Conservation (phyloP, 1,284 basidiomycete genomes). For the Agaricales sp. region DNA sequence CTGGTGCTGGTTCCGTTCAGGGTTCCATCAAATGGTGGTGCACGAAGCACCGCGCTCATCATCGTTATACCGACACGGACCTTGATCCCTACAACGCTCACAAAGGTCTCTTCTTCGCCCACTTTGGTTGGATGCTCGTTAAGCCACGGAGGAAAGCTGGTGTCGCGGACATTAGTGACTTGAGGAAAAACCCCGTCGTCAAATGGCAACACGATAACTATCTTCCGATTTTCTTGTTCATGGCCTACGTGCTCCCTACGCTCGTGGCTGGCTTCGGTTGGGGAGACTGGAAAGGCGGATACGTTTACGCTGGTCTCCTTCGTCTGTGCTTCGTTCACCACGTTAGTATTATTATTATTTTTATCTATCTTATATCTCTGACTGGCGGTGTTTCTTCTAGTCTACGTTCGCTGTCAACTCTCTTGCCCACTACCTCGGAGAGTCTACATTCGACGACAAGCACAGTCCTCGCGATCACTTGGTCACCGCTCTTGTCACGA, state of each 20-base stretch:
- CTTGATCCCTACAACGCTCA: slow-evolving; percentile 80
- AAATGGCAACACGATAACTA: slow-evolving; percentile 76
- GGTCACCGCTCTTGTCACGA: slow-evolving; percentile 68
- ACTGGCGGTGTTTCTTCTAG: too few relatives aligned
- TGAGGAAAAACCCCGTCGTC: slow-evolving; percentile 57
- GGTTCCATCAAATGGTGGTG: slow-evolving; percentile 84
- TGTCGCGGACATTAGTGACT: slow-evolving; percentile 69
- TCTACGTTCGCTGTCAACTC: slow-evolving; percentile 88
- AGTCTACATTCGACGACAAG: slow-evolving; percentile 78
- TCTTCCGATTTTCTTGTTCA: slow-evolving; percentile 48
- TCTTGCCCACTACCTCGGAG: slow-evolving; percentile 78
- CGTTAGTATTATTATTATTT: slow-evolving; percentile 24
- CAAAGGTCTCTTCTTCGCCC: slow-evolving; percentile 59
- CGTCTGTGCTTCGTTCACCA: slow-evolving; percentile 74
- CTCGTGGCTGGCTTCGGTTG: slow-evolving; percentile 60
- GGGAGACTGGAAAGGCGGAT: slow-evolving; percentile 72
- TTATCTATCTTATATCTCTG: neutral
- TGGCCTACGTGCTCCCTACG: slow-evolving; percentile 61
- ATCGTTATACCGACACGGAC: slow-evolving; percentile 81
- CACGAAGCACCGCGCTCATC: slow-evolving; percentile 76
- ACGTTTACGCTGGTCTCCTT: slow-evolving; percentile 63
- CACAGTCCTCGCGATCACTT: slow-evolving; percentile 72
- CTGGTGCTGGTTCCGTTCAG: slow-evolving; percentile 70
- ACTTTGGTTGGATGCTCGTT: slow-evolving; percentile 79
- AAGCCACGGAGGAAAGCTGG: slow-evolving; percentile 75